A percentile compares a stretch with the other conserved stretches of the same genome.
phyloP scores from a whole-genome alignment of 345 rosid species.

The Aethionema arabicum region DNA sequence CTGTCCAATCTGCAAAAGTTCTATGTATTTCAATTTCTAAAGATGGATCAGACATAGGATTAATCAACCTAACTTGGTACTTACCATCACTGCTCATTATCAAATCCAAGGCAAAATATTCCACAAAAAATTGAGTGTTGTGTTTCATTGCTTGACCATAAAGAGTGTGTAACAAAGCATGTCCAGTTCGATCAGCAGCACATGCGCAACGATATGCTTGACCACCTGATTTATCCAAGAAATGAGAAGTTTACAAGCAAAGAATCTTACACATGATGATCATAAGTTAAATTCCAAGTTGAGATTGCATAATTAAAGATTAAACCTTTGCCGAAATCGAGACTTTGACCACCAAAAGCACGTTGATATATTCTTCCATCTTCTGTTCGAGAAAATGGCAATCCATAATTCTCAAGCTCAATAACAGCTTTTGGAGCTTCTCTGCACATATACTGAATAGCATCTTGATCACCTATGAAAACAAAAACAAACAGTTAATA shows the following conservation, averaged over 20 bases:
- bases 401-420: constrained; percentile 92
- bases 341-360: constrained; percentile 98
- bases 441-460: constrained; percentile 96
- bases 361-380: constrained; percentile 97
- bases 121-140: constrained; percentile 91
- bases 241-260: constrained; percentile 19
- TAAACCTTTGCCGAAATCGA: constrained; percentile 88
- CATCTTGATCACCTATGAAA: constrained; percentile 90
- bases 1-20: no score
- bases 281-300: not conserved
- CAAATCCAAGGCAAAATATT: constrained; percentile 92
- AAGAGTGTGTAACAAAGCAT: constrained; percentile 89
- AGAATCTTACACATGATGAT: not conserved
- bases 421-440: constrained; percentile 99
- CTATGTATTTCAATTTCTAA: no score
- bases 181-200: constrained; percentile 98
- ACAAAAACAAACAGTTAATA: not conserved
- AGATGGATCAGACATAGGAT: no score
- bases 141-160: constrained; percentile 99
- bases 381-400: constrained; percentile 94
- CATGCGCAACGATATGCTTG: constrained; percentile 99
- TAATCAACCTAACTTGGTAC: not conserved
- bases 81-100: constrained; percentile 77
- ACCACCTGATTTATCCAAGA: constrained; percentile 56
- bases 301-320: not conserved